Evolutionary conservation across 768 basidiomycete genomes (phyloP).

Genomic region (Plicaturopsis crispa): DNA sequence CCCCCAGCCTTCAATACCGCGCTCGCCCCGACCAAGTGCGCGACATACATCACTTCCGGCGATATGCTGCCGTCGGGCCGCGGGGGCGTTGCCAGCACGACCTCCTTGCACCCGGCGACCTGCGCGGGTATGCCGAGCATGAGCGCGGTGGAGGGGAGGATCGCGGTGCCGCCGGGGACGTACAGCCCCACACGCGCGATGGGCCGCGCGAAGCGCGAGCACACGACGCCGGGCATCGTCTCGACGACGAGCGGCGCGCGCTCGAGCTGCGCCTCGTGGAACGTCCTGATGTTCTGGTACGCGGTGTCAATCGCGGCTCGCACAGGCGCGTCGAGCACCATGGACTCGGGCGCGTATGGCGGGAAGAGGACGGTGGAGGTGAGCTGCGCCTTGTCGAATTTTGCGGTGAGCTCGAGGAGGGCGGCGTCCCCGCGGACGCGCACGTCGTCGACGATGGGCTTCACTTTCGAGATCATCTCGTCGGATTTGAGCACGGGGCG

Average conservation of each 20-base stretch:
- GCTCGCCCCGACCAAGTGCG: constrained; percentile 82
- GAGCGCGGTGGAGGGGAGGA: constrained; percentile 92
- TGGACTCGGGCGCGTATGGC: constrained; percentile 64
- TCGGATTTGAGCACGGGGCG: constrained; percentile 85
- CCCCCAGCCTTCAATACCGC: constrained; percentile 93
- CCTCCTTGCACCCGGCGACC: constrained; percentile 88
- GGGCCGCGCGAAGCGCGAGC: constrained; percentile 91
- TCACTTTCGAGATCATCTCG: constrained; percentile 89
- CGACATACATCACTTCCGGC: constrained; percentile 97
- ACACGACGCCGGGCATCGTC: constrained; percentile 97
- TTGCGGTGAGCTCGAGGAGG: constrained; percentile 82
- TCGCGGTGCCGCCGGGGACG: constrained; percentile 94
- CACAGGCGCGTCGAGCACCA: constrained; percentile 55
- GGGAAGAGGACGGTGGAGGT: constrained; percentile 65
- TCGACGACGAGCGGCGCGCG: constrained; percentile 70
- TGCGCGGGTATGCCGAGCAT: constrained; percentile 98
- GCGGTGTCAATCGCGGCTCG: constrained; percentile 82
- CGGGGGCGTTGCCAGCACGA: constrained; percentile 96
- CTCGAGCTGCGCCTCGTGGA: constrained; percentile 86
- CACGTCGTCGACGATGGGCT: constrained; percentile 89
- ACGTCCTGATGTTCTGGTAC: constrained; percentile 85
- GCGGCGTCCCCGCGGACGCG: constrained; percentile 80
- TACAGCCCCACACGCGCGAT: constrained; percentile 95
- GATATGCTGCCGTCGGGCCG: constrained; percentile 87
- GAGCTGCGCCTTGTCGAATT: constrained; percentile 82